phyloP scores from a whole-genome alignment of 179 eudicot genomes.

The Drosera spatulata region DNA sequence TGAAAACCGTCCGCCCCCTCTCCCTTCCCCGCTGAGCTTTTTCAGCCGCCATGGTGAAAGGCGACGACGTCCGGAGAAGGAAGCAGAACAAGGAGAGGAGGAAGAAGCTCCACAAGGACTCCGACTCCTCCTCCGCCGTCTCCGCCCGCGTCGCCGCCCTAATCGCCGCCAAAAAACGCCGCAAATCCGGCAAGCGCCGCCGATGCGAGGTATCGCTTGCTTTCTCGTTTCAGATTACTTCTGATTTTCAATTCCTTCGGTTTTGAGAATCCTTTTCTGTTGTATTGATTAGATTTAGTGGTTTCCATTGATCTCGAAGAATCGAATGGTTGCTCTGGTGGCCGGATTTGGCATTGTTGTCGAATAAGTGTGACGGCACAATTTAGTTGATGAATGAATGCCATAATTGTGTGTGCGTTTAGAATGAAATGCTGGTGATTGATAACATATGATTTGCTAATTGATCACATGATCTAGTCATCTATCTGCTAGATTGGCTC shows the following conservation, averaged over 20 bases:
- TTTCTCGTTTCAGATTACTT: background rate
- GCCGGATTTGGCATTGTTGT: background rate
- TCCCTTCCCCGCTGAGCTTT: background rate
- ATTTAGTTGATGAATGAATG: too few species aligned
- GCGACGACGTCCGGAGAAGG: slow-evolving; percentile 43
- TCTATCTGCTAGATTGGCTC: too few species aligned
- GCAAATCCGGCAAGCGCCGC: slow-evolving; percentile 83
- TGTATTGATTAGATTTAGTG: background rate
- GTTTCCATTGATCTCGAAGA: background rate
- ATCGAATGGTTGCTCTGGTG: background rate
- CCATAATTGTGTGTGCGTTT: too few species aligned
- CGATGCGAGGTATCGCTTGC: slow-evolving; percentile 47
- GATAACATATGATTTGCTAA: too few species aligned
- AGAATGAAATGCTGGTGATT: too few species aligned
- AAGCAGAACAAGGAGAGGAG: slow-evolving; percentile 49
- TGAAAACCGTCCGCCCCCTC: background rate
- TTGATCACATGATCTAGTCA: too few species aligned
- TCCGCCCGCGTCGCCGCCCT: slow-evolving; percentile 69
- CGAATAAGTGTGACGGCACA: too few species aligned
- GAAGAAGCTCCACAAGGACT: slow-evolving; percentile 31
- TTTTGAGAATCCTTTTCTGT: background rate
- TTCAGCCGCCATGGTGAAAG: slow-evolving; percentile 41
- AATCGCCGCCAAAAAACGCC: slow-evolving; percentile 89
- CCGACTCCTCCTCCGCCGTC: slow-evolving; percentile 23
- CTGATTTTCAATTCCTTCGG: too few species aligned